These are phyloP conservation scores for Fusarium haematococcum DNA, from an alignment of 2,329 filamentous ascomycete genomes.

Conservation along the genomic window DNA sequence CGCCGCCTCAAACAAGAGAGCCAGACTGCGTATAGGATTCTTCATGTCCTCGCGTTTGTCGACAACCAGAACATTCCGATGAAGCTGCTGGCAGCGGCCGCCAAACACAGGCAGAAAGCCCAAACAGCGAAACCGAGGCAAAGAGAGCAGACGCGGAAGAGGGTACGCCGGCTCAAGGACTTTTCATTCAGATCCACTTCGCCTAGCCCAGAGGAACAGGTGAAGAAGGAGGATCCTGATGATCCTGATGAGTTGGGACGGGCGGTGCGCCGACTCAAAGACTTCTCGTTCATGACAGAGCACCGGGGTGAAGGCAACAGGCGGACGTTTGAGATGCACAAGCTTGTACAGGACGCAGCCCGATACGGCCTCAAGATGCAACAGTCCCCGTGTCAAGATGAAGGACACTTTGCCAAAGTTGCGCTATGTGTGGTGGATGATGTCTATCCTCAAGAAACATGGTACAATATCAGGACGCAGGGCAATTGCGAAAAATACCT, in stretches of 20 bases:
- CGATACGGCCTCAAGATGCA: conserved; percentile 26
- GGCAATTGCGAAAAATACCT: conserved; percentile 43
- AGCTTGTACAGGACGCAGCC: conserved; percentile 46
- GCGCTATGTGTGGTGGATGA: conserved; percentile 39
- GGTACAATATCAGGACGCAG: conserved; percentile 25
- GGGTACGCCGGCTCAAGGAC: conserved; percentile 42
- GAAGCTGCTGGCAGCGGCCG: conserved; percentile 41
- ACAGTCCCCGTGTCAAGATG: not conserved
- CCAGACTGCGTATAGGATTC: conserved; percentile 43
- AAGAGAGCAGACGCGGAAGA: not conserved
- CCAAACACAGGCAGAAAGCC: not conserved
- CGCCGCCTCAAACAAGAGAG: conserved; percentile 45
- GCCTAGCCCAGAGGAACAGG: not conserved
- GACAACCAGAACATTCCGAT: conserved; percentile 48
- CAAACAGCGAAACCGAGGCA: conserved; percentile 23
- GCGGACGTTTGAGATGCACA: conserved; percentile 47
- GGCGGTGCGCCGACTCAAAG: conserved; percentile 41
- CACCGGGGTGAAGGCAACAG: not conserved
- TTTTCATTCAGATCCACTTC: conserved; percentile 46
- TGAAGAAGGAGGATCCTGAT: not conserved
- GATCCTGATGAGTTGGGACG: not conserved
- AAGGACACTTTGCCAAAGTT: conserved; percentile 35
- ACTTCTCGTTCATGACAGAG: conserved; percentile 50
- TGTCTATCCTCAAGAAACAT: conserved; percentile 32
- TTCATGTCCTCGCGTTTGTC: conserved; percentile 48